phyloP scores from a whole-genome alignment of 306 rosid species.

The Arachis stenosperma region DNA sequence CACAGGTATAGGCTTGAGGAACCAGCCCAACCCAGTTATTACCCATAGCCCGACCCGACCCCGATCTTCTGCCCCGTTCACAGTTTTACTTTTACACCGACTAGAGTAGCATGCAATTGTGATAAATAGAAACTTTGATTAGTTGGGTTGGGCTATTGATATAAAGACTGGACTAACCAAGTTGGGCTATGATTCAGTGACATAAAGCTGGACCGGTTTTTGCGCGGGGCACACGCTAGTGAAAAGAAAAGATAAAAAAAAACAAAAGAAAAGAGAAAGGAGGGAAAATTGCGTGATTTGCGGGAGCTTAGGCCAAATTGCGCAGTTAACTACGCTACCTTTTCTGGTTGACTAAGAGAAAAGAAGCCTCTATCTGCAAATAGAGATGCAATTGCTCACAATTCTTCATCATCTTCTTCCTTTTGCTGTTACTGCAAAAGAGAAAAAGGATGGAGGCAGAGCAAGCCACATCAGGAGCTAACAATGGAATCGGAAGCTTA shows the following conservation, averaged over 20 bases:
- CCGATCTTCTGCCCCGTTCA: too few relatives aligned
- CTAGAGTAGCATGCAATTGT: too few relatives aligned
- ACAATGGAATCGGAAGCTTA: conserved; percentile 38
- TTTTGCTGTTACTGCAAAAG: background rate
- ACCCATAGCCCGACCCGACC: too few relatives aligned
- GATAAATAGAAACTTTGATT: too few relatives aligned
- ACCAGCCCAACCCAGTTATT: too few relatives aligned
- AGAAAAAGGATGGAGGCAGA: conserved; percentile 39
- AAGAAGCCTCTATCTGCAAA: background rate
- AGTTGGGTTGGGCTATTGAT: too few relatives aligned
- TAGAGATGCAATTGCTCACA: background rate
- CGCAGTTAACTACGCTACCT: conserved; percentile 34
- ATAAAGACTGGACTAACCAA: too few relatives aligned
- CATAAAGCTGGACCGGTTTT: too few relatives aligned
- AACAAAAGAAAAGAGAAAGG: background rate
- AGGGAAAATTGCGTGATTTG: conserved; percentile 32
- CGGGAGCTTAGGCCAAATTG: conserved; percentile 26
- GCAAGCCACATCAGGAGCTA: background rate
- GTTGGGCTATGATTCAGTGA: too few relatives aligned
- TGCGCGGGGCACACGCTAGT: too few relatives aligned
- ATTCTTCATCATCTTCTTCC: background rate
- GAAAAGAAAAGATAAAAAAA: background rate
- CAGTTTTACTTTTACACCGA: too few relatives aligned
- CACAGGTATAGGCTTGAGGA: too few relatives aligned
- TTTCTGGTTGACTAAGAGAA: conserved; percentile 20